Evolutionary conservation across 495 filamentous ascomycete species (phyloP).

Genomic region (Lasiosphaeria ovina): DNA sequence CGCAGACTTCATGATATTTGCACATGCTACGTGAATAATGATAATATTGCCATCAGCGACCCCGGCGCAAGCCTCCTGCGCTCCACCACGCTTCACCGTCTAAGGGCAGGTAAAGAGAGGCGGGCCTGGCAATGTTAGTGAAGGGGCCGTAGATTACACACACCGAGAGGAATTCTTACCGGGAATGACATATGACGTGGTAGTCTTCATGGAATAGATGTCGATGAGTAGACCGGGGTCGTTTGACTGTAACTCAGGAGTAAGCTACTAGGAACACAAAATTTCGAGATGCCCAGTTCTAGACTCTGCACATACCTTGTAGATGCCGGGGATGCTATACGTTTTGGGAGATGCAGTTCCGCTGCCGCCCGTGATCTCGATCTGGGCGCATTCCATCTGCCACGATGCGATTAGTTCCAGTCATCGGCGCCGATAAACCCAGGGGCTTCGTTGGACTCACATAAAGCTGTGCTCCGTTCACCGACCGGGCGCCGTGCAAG

Average conservation of each 20-base stretch:
- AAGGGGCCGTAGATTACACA: too few species aligned
- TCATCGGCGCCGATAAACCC: neutral
- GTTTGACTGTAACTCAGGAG: conserved; percentile 19
- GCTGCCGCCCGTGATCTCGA: conserved; percentile 43
- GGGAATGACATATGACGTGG: conserved; percentile 34
- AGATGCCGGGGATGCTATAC: conserved; percentile 41
- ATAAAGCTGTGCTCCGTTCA: conserved; percentile 50
- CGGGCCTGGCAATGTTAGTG: conserved; percentile 9
- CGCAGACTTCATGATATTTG: too few species aligned
- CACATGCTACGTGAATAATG: too few species aligned
- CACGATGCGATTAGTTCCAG: neutral
- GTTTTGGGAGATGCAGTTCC: conserved; percentile 36
- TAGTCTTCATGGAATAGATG: conserved; percentile 39
- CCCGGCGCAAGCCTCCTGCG: too few species aligned
- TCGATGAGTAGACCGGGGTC: conserved; percentile 48
- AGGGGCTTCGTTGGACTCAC: conserved; percentile 27
- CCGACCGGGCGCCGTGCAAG: conserved; percentile 42
- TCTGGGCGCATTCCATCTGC: conserved; percentile 49
- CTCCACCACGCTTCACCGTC: too few species aligned
- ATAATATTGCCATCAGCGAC: too few species aligned
- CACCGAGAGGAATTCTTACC: conserved; percentile 18
- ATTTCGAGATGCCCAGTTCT: neutral
- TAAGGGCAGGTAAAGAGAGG: conserved; percentile 20
- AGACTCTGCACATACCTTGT: conserved; percentile 27
- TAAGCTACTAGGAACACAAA: neutral